Conservation (phyloP, 129 eudicot genomes). For the Oenanthe sinensis region DNA sequence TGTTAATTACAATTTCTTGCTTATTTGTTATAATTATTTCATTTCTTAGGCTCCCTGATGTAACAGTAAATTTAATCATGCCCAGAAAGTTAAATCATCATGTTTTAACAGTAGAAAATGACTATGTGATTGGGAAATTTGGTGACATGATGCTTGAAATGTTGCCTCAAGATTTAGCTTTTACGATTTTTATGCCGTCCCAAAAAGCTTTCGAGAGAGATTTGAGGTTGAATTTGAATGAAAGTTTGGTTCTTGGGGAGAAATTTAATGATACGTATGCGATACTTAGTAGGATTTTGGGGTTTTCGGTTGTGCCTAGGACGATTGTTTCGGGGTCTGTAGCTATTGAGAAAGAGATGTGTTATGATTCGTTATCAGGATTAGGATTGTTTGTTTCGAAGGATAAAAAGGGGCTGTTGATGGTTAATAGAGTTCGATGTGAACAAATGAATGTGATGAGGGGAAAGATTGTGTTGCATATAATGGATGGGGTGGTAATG, state of each 20-base stretch:
- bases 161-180: conserved; percentile 74
- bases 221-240: conserved; percentile 36
- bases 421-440: conserved; percentile 36
- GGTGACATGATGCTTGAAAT: conserved; percentile 59
- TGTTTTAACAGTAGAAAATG: not conserved
- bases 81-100: conserved; percentile 13
- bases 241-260: conserved; percentile 36
- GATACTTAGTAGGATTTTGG: conserved; percentile 54
- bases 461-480: conserved; percentile 53
- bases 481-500: conserved; percentile 81
- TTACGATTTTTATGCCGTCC: conserved; percentile 70
- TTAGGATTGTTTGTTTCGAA: conserved; percentile 34
- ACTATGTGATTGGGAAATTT: conserved; percentile 37
- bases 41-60: conserved; percentile 46
- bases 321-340: conserved; percentile 40
- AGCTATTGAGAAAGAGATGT: conserved; percentile 24
- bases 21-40: conserved; percentile 32
- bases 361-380: conserved; percentile 63
- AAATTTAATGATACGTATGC: conserved; percentile 53
- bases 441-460: conserved; percentile 36
- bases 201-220: conserved; percentile 48
- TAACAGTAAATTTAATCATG: conserved; percentile 11
- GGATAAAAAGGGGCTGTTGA: conserved; percentile 28
- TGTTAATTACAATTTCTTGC: conserved; percentile 37
- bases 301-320: conserved; percentile 62